phyloP scores from a whole-genome alignment of 2,329 filamentous ascomycete species.

The Ambrosiella xylebori region DNA sequence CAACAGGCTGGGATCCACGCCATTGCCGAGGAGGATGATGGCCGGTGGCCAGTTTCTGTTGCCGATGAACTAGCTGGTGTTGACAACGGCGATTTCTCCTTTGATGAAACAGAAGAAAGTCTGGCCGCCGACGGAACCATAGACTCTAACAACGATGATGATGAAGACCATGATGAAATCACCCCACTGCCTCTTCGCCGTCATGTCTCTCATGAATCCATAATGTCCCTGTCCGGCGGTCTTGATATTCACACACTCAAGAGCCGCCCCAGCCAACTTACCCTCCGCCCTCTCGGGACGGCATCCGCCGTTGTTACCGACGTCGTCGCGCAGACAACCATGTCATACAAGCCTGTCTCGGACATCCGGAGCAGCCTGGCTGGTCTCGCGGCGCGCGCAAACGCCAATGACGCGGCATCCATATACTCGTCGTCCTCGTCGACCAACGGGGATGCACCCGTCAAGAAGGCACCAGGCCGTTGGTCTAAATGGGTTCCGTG shows the following conservation, averaged over 20 bases:
- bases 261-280: constrained; percentile 57
- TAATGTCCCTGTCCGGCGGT: constrained; percentile 71
- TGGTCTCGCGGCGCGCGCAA: constrained; percentile 1
- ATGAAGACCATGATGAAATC: constrained; percentile 20
- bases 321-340: constrained; percentile 41
- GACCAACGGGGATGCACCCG: background rate
- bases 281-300: constrained; percentile 35
- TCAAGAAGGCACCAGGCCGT: background rate
- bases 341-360: constrained; percentile 20
- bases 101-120: constrained; percentile 16
- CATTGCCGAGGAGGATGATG: constrained; percentile 25
- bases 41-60: constrained; percentile 8
- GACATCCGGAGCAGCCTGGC: constrained; percentile 10
- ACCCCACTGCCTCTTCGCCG: constrained; percentile 37
- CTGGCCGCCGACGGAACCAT: constrained; percentile 20
- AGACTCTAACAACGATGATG: constrained; percentile 19
- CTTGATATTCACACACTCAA: constrained; percentile 80
- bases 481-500: constrained; percentile 12
- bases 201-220: constrained; percentile 66
- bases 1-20: constrained; percentile 17
- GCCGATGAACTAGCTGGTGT: constrained; percentile 13
- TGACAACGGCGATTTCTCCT: constrained; percentile 11
- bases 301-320: constrained; percentile 39
- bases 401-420: constrained; percentile 1
- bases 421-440: constrained; percentile 9